Percentiles rank a stretch among this genome's conserved stretches.
Conservation (phyloP, 306 rosid genomes). For the Pueraria montana region DNA sequence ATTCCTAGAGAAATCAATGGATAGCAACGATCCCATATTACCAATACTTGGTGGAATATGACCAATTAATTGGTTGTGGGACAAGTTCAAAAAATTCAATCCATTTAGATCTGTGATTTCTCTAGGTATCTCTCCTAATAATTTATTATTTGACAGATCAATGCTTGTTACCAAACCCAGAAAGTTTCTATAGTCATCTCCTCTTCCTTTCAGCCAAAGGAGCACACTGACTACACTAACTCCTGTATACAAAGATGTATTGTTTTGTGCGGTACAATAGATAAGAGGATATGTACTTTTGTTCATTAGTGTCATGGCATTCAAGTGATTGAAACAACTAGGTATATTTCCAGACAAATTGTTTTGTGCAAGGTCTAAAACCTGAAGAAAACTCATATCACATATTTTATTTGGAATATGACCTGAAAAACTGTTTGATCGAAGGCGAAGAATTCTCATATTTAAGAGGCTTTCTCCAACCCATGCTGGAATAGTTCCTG, state of each 20-base stretch:
- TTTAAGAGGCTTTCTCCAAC: not conserved
- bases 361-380: constrained; percentile 47
- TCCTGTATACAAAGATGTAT: too few relatives aligned
- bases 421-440: not conserved
- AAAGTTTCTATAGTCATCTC: not conserved
- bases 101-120: constrained; percentile 4
- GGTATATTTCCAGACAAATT: constrained; percentile 37
- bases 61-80: constrained; percentile 40
- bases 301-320: not conserved
- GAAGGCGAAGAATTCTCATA: not conserved
- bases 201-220: not conserved
- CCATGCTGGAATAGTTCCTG: constrained; percentile 9
- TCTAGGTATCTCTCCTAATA: not conserved
- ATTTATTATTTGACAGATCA: constrained; percentile 15
- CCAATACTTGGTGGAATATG: constrained; percentile 44
- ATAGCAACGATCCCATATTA: constrained; percentile 5
- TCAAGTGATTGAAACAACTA: constrained; percentile 37
- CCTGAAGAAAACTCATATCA: not conserved
- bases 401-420: not conserved
- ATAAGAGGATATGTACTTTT: too few relatives aligned
- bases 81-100: constrained; percentile 42
- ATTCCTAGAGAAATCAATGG: constrained; percentile 51
- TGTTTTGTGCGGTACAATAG: too few relatives aligned
- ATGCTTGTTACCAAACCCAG: not conserved
- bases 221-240: not conserved